Evolutionary conservation across 306 rosid species (phyloP).

Genomic region (Cercis canadensis): DNA sequence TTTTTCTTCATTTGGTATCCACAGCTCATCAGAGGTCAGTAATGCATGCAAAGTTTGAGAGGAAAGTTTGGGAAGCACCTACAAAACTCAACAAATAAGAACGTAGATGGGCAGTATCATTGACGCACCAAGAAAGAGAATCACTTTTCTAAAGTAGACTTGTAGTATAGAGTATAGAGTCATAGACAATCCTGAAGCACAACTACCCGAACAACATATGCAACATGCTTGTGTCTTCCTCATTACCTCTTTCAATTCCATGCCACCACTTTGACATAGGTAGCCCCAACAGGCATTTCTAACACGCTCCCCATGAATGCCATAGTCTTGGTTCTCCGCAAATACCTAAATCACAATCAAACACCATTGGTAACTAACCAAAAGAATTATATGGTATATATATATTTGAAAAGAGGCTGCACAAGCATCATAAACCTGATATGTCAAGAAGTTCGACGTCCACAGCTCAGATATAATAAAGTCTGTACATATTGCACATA

Average conservation of each 20-base stretch:
- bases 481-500: slow-evolving; percentile 92
- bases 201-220: slow-evolving; percentile 35
- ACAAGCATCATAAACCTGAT: slow-evolving; percentile 75
- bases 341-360: slow-evolving; percentile 66
- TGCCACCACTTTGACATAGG: slow-evolving; percentile 98
- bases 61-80: slow-evolving; percentile 97
- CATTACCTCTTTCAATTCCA: slow-evolving; percentile 95
- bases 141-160: too few species aligned
- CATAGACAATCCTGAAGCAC: slow-evolving; percentile 24
- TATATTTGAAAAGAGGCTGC: slow-evolving; percentile 37
- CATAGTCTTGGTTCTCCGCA: slow-evolving; percentile 96
- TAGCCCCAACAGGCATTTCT: slow-evolving; percentile 99
- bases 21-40: slow-evolving; percentile 83
- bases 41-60: slow-evolving; percentile 85
- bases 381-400: slow-evolving; percentile 4
- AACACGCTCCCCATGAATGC: slow-evolving; percentile 94
- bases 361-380: slow-evolving; percentile 34
- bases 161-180: too few species aligned
- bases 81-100: slow-evolving; percentile 28
- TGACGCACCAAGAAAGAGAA: too few species aligned
- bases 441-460: slow-evolving; percentile 95
- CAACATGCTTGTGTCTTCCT: slow-evolving; percentile 34
- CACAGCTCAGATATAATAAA: slow-evolving; percentile 93
- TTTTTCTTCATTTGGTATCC: slow-evolving; percentile 91
- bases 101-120: not conserved